A percentile compares a stretch with the other conserved stretches of the same genome.
phyloP scores from a whole-genome alignment of 768 basidiomycete genomes.

The Leccinum longicurvipes region DNA sequence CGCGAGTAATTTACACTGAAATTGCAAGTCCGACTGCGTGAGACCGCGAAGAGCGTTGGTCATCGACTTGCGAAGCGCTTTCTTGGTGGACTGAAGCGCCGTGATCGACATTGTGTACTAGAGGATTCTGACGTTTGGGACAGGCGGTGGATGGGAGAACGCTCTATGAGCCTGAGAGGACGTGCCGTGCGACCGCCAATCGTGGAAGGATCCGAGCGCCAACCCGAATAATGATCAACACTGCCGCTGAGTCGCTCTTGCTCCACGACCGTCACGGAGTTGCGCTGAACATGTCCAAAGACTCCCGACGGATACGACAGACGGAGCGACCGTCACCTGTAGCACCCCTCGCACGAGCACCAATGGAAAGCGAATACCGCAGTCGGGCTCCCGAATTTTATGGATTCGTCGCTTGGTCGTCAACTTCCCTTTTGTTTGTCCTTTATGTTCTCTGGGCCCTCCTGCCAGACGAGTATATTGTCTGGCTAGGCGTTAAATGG shows the following conservation, averaged over 20 bases:
- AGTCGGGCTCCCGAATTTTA: constrained; percentile 83
- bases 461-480: constrained; percentile 67
- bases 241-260: constrained; percentile 3
- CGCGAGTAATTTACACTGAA: constrained; percentile 51
- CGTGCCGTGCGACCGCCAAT: neutral
- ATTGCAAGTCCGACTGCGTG: constrained; percentile 42
- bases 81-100: constrained; percentile 39
- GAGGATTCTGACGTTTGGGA: neutral
- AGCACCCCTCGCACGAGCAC: constrained; percentile 42
- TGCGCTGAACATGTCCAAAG: constrained; percentile 13
- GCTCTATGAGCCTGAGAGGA: neutral
- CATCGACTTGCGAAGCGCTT: constrained; percentile 55
- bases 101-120: constrained; percentile 27
- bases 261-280: constrained; percentile 16
- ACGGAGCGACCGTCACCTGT: constrained; percentile 42
- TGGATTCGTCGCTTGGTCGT: constrained; percentile 86
- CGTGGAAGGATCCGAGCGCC: too few species aligned
- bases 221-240: constrained; percentile 1
- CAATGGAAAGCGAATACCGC: constrained; percentile 42
- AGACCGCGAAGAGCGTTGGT: constrained; percentile 43
- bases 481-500: constrained; percentile 70
- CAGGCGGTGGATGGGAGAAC: neutral
- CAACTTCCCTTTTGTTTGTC: constrained; percentile 66
- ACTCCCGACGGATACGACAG: constrained; percentile 6
- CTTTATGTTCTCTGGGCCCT: constrained; percentile 79